Evolutionary conservation across 2,329 filamentous ascomycete genomes (phyloP).

Genomic region (Trichoderma harzianum): DNA sequence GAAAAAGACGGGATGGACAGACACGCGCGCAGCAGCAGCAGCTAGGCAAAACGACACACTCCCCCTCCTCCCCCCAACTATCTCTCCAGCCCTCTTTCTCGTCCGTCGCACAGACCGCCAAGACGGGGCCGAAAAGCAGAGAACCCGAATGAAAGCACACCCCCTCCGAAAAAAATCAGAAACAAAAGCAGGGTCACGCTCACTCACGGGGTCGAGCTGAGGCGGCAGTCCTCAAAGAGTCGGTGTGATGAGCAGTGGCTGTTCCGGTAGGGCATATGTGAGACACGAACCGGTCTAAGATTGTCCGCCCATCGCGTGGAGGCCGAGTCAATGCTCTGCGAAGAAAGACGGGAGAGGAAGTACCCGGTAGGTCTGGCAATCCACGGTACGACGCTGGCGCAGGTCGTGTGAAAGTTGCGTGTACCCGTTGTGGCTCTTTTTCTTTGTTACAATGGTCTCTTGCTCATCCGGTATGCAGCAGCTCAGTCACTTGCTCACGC

Average conservation of each 20-base stretch:
- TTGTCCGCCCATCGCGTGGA: slow-evolving; percentile 8
- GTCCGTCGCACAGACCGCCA: background rate
- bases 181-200: slow-evolving; percentile 1
- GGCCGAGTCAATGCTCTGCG: background rate
- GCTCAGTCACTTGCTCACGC: background rate
- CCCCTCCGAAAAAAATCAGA: background rate
- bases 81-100: slow-evolving; percentile 2
- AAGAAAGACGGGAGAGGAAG: background rate
- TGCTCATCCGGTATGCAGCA: background rate
- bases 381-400: slow-evolving; percentile 13
- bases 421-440: slow-evolving; percentile 8
- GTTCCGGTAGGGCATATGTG: background rate
- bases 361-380: background rate
- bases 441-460: background rate
- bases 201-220: background rate
- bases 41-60: background rate
- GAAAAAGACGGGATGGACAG: background rate
- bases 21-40: background rate
- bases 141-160: background rate
- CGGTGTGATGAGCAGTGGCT: slow-evolving; percentile 3
- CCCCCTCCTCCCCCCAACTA: background rate
- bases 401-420: slow-evolving; percentile 15
- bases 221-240: slow-evolving; percentile 9
- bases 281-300: slow-evolving; percentile 5
- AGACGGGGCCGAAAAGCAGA: background rate